Base-by-base conservation (phyloP, 805 yeast genomes). In the Candida pini region DNA sequence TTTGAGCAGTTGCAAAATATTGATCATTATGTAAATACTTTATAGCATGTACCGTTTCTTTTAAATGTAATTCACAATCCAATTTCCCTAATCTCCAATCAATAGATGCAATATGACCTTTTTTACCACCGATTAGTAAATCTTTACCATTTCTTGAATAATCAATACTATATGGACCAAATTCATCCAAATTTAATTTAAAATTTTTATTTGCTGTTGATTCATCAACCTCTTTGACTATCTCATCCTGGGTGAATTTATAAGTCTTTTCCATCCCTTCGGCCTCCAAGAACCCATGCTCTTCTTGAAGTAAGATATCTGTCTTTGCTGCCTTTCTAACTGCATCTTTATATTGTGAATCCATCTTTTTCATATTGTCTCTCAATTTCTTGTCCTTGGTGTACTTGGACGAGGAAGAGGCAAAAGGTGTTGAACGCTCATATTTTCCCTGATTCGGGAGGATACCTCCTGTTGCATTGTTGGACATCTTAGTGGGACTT, bases 1-100 rank as follows among this genome's bases (percentile, higher is more conserved):
- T 89, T 63, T 92, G 99, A 2, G 99, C 97, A 13, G 81, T 96
- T 0, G 99, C 99, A 64, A 86, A 88, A 60, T 68, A 88, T 60
- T 88, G 96, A 54, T 89, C 94, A 53, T 82, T 88, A 52, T 90
- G 97, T 42, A 92, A 66, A 62, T 83, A 88, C 52, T 88, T 84
- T 18, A 89, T 96, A 2, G 89, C 92, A 51, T 85, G 75, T 9
- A 89, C 86, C 0, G 97, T 87, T 62, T 92, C 99, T 51, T 82
- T 80, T 16, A 92, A 64, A 52, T 85, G 76, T 35, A 92, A 58
- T 58, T 92, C 99, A 28, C 94, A 78, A 41, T 78, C 81, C 22
- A 90, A 62, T 26, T 66, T 68, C 10, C 97, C 97, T 26, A 78
- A 75, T 54, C 94, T 76, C 97, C 98, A 92, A 63, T 92, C 96